Evolutionary conservation across 208 protist species (phyloP).

Genomic region (Sergeia podlipaevii): DNA sequence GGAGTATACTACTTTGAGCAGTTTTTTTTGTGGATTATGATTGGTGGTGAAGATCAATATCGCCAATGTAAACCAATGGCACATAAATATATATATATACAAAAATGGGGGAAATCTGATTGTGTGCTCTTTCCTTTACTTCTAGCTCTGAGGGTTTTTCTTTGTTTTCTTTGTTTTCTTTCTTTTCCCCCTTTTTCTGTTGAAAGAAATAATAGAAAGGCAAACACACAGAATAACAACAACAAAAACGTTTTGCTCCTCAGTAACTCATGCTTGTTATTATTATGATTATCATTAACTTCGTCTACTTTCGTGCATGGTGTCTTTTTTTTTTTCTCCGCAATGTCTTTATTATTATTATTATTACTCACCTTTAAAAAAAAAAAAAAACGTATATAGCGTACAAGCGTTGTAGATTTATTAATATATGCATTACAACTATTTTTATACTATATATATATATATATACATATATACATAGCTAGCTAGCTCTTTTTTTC

Average conservation of each 20-base stretch:
- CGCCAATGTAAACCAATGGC: too few species aligned
- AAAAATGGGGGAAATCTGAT: too few species aligned
- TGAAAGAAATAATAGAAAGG: neutral
- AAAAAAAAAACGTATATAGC: too few species aligned
- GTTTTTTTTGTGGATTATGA: too few species aligned
- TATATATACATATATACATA: constrained; percentile 1
- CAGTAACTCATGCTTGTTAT: too few species aligned
- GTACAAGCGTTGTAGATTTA: neutral
- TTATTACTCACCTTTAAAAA: neutral
- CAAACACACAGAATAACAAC: too few species aligned
- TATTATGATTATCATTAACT: neutral
- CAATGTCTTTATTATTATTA: neutral
- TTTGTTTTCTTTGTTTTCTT: constrained; percentile 1
- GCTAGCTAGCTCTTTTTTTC: neutral
- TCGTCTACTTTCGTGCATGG: neutral
- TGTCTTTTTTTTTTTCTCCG: neutral
- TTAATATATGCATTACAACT: neutral
- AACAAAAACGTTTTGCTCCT: too few species aligned
- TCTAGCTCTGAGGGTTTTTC: too few species aligned
- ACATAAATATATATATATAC: too few species aligned
- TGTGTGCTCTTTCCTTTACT: too few species aligned
- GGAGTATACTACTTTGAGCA: too few species aligned
- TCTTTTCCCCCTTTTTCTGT: constrained; percentile 1
- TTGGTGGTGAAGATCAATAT: too few species aligned
- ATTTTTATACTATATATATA: neutral